These are phyloP conservation scores for Lenzites betulinus DNA, from an alignment of 768 basidiomycete species.

Conservation along the genomic window DNA sequence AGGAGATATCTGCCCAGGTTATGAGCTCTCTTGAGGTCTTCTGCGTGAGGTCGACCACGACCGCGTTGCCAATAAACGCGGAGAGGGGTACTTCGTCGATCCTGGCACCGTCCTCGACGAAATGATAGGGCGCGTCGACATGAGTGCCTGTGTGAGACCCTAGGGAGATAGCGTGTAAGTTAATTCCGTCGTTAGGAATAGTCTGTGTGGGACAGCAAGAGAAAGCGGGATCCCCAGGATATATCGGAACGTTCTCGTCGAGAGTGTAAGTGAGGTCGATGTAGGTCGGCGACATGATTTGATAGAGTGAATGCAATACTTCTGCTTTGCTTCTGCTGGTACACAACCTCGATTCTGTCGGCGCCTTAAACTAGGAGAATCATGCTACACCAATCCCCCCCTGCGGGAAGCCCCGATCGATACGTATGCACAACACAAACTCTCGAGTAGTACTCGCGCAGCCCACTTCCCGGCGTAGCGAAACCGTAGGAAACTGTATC, in stretches of 20 bases:
- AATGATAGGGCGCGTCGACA: constrained; percentile 77
- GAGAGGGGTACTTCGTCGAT: constrained; percentile 59
- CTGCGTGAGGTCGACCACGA: constrained; percentile 51
- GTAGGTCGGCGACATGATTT: constrained; percentile 23
- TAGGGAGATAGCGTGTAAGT: constrained; percentile 51
- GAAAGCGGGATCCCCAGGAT: constrained; percentile 59
- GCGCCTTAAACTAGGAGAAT: no score
- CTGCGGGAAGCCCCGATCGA: no score
- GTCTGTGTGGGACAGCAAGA: constrained; percentile 42
- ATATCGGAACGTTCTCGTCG: constrained; percentile 45
- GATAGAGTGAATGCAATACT: no score
- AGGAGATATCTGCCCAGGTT: constrained; percentile 20
- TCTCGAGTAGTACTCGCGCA: no score
- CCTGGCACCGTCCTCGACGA: constrained; percentile 54
- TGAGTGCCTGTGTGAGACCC: constrained; percentile 79
- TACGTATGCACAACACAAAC: no score
- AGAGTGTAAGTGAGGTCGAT: constrained; percentile 60
- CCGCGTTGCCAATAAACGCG: constrained; percentile 49
- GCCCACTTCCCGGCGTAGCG: no score
- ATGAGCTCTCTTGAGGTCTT: constrained; percentile 18
- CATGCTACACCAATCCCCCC: no score
- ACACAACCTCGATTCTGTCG: no score
- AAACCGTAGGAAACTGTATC: no score
- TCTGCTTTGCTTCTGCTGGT: no score
- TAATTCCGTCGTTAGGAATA: constrained; percentile 49